Conservation (phyloP, 2,329 filamentous ascomycete species). For the Pseudogymnoascus sp. region DNA sequence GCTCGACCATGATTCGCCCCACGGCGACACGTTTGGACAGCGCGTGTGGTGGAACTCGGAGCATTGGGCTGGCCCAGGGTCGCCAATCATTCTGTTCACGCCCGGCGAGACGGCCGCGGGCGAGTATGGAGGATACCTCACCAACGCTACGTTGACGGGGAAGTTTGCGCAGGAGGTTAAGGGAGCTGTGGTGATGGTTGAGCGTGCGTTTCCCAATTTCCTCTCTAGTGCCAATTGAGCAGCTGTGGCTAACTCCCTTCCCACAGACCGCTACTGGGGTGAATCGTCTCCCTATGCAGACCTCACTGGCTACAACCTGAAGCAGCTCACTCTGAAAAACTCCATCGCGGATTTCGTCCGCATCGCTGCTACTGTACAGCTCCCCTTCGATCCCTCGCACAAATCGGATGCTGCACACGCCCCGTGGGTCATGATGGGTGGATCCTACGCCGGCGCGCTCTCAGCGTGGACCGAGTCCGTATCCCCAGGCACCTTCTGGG, state of each 20-base stretch:
- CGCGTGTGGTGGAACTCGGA: conserved; percentile 44
- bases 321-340: conserved; percentile 45
- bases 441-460: conserved; percentile 48
- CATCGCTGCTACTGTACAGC: conserved; percentile 43
- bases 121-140: conserved; percentile 41
- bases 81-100: conserved; percentile 44
- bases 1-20: conserved; percentile 48
- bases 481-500: conserved; percentile 49
- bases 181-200: conserved; percentile 45
- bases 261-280: conserved; percentile 47
- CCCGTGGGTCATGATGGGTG: conserved; percentile 48
- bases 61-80: conserved; percentile 45
- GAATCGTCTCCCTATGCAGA: conserved; percentile 42
- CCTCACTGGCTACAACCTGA: conserved; percentile 43
- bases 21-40: conserved; percentile 46
- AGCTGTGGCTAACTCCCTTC: conserved; percentile 2
- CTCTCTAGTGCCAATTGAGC: not conserved
- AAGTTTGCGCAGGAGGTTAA: conserved; percentile 42
- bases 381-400: conserved; percentile 43
- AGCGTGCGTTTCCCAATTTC: conserved; percentile 33
- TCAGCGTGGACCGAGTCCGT: conserved; percentile 46
- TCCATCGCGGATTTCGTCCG: conserved; percentile 44
- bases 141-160: conserved; percentile 40
- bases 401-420: conserved; percentile 41
- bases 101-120: conserved; percentile 43